Base-by-base conservation (phyloP, 768 basidiomycete genomes). In the Tremella fuciformis region DNA sequence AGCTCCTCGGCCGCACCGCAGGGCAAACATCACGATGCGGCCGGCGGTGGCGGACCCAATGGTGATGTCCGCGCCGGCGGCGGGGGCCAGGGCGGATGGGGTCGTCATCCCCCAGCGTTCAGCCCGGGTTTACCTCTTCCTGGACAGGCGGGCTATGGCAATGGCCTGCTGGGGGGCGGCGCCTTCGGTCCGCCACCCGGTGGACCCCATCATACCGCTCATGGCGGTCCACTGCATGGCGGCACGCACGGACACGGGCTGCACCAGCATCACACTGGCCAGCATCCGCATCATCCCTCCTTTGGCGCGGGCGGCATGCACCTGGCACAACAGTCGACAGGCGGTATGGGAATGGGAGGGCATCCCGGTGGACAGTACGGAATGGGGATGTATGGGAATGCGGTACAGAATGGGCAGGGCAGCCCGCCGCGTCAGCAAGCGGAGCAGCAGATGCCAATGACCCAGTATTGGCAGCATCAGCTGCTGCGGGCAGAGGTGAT, bases 401-500 rank as follows among this genome's bases (percentile, higher is more conserved):
- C 48, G 29, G 44, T 19, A 9, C 50, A 24, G 51, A 29, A 51
- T 21, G 62, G 57, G 15, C 38, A 49, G 38, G 61, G 59, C 6
- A 72, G 70, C 62, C 73, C 73, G 51, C 73, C 70, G 18, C 60
- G 68, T 44, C 48, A 41, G 29, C 50, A 46, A 54, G 53, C 53
- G 21, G 72, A 74, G 44, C 52, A 53, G 29, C 40, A 59, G 11
- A 56, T 73, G 48, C 68, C 70, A 24, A 84, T 90, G 68, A 85
- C 84, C 18, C 84, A 85, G 1, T 89, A 91, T 62, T 96, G 92
- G 92, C 90, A 93, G 73, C 86, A 92, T 72, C 92, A 96, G 80
- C 79, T 96, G 65, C 81, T 92, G 73, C 90, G 91, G 77, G 92
- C 85, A 75, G 91, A 94, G 81, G 92, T 91, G 76, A 69, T n/a